Evolutionary conservation across 441 rosid species (phyloP).

Genomic region (Mallotus japonicus): DNA sequence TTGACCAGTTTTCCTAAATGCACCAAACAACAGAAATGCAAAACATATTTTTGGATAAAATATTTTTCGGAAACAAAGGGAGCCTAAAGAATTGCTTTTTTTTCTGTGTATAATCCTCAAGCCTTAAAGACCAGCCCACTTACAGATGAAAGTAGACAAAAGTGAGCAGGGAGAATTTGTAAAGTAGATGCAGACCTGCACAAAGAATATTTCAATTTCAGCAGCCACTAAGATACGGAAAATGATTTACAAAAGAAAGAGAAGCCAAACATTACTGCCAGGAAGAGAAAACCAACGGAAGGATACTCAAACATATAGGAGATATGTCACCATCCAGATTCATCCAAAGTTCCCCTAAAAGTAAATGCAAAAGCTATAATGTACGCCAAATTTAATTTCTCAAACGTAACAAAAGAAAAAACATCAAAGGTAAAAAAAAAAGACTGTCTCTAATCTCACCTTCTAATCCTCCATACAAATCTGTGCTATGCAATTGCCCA

Average conservation of each 20-base stretch:
- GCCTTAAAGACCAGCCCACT: slow-evolving; percentile 29
- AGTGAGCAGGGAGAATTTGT: slow-evolving; percentile 77
- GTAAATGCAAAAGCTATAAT: slow-evolving; percentile 26
- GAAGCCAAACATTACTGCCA: slow-evolving; percentile 42
- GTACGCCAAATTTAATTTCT: slow-evolving; percentile 7
- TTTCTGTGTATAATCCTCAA: slow-evolving; percentile 23
- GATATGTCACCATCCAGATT: slow-evolving; percentile 87
- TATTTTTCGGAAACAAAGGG: neutral
- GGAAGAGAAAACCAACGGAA: slow-evolving; percentile 66
- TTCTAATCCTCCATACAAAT: slow-evolving; percentile 58
- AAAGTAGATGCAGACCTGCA: slow-evolving; percentile 56
- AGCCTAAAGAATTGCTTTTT: slow-evolving; percentile 16
- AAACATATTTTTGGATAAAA: too few species aligned
- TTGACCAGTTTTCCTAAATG: too few species aligned
- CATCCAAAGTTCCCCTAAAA: slow-evolving; percentile 89
- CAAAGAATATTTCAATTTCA: slow-evolving; percentile 30
- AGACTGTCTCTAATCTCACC: slow-evolving; percentile 39
- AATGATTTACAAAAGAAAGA: slow-evolving; percentile 19
- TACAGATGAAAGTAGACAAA: slow-evolving; percentile 71
- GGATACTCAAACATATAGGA: slow-evolving; percentile 80
- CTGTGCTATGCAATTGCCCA: slow-evolving; percentile 45
- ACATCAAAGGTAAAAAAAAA: slow-evolving; percentile 2
- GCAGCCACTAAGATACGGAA: slow-evolving; percentile 16
- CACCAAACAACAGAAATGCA: too few species aligned
- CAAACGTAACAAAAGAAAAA: slow-evolving; percentile 19